Evolutionary conservation across 1,284 basidiomycete species (phyloP), one percentile per base, ranked within the genome.

Genomic region (Flammula alnicola): DNA sequence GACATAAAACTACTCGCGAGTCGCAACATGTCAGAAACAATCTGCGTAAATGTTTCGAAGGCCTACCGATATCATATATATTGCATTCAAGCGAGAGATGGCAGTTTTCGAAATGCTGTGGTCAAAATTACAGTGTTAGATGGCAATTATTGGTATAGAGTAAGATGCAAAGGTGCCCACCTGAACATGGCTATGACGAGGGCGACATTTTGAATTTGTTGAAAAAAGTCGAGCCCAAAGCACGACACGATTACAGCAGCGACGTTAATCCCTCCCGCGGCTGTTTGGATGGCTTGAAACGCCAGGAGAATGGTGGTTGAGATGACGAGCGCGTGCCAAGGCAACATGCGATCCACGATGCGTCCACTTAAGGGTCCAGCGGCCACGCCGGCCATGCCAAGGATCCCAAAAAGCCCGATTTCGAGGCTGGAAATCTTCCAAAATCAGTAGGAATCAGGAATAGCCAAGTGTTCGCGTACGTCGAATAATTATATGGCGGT

Each of bases 341-440:
- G 83, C 0, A 83, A 72, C 12, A 89, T 72, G 3, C 61, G 77
- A 17, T 42, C 46, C 20, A 48, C 39, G 14, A 48, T 32, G 20
- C 74, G 73, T 0, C 88, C 88, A 17, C 78, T 73, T 8, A 85
- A 56, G 0, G 86, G 87, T 1, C 81, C 80, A 26, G 77, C 66
- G 2, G 79, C 67, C 3, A 88, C 86, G 9, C 85, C 86, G 12
- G 81, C 69, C 64, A 87, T 79, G 2, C 88, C 88, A 10, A 88
- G 67, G 1, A 90, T 67, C 3, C 84, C 86, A 62, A 90, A 88
- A 9, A 90, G 70, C 1, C 87, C 87, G 44, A 88, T 88, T n/a
- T 76, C 71, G 19, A 89, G 68, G 3, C 86, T 82, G 45, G 30
- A 35, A 17, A 36, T n/a, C n/a, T n/a, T n/a, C n/a, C n/a, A 22